Percentiles rank a stretch among this genome's conserved stretches.
Evolutionary conservation across 176 grass and related monocot genomes (phyloP).

Genomic region (Oryza coarctata): DNA sequence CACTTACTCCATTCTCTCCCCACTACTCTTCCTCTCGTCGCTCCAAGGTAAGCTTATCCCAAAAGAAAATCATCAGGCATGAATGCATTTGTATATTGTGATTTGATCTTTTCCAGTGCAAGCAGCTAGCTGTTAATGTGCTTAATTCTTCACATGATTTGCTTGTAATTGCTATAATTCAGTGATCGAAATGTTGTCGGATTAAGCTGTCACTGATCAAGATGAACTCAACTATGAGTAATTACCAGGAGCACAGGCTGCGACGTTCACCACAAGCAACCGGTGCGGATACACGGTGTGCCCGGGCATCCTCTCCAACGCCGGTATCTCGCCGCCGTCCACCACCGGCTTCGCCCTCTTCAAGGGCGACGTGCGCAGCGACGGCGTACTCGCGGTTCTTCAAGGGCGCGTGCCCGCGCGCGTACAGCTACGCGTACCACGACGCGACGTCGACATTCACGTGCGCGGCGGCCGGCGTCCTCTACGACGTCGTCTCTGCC

Average conservation of each 20-base stretch:
- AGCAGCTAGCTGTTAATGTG: too few species aligned
- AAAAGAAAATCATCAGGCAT: not conserved
- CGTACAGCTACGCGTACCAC: slow-evolving; percentile 70
- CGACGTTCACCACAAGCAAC: slow-evolving; percentile 51
- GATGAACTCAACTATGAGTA: not conserved
- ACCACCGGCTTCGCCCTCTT: slow-evolving; percentile 54
- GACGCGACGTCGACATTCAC: slow-evolving; percentile 67
- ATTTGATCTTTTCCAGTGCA: not conserved
- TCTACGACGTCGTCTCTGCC: slow-evolving; percentile 60
- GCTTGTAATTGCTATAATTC: not conserved
- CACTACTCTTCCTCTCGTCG: slow-evolving; percentile 5
- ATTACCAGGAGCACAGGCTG: slow-evolving; percentile 10
- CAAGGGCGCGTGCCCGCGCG: slow-evolving; percentile 50
- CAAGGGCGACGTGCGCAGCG: slow-evolving; percentile 42
- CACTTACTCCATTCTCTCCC: slow-evolving; percentile 20
- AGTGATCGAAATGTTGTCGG: not conserved
- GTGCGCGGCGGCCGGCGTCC: slow-evolving; percentile 34
- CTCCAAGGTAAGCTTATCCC: slow-evolving; percentile 29
- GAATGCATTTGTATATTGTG: not conserved
- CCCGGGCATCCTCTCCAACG: slow-evolving; percentile 62
- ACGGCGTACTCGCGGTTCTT: slow-evolving; percentile 56
- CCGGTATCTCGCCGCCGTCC: slow-evolving; percentile 25
- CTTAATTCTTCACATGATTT: not conserved
- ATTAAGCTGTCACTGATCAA: not conserved
- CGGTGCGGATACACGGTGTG: slow-evolving; percentile 49